Percentiles rank a stretch among this genome's conserved stretches.
Evolutionary conservation across 2,329 filamentous ascomycete species (phyloP).

Genomic region (Stagonosporopsis rhizophila): DNA sequence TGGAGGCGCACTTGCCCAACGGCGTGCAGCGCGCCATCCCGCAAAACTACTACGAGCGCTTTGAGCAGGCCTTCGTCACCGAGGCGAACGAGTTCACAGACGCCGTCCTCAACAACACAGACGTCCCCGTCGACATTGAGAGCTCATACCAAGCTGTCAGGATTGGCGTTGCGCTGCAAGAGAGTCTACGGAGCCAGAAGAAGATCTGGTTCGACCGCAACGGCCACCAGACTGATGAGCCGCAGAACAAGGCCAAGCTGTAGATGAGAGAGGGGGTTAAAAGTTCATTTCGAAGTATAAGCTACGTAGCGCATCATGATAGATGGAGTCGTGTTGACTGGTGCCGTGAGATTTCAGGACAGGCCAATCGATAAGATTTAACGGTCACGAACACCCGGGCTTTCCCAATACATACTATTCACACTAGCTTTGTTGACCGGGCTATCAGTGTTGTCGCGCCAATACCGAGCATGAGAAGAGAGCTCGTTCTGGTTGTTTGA

Average conservation of each 20-base stretch:
- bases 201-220: conserved; percentile 63
- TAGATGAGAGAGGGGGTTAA: conserved; percentile 32
- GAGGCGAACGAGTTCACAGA: conserved; percentile 70
- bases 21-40: conserved; percentile 68
- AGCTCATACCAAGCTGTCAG: conserved; percentile 66
- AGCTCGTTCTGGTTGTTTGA: too few species aligned
- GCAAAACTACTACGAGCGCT: conserved; percentile 67
- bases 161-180: conserved; percentile 63
- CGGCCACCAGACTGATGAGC: conserved; percentile 55
- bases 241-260: conserved; percentile 41
- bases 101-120: conserved; percentile 62
- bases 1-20: conserved; percentile 61
- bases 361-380: neutral
- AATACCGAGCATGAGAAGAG: too few species aligned
- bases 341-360: neutral
- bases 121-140: conserved; percentile 63
- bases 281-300: neutral
- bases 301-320: neutral
- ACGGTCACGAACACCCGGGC: neutral
- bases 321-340: conserved; percentile 10
- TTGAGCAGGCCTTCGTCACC: conserved; percentile 67
- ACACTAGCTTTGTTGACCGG: neutral
- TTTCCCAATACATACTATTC: neutral
- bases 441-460: too few species aligned
- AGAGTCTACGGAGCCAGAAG: conserved; percentile 53